Evolutionary conservation across 495 filamentous ascomycete genomes (phyloP).

Genomic region (Neurospora discreta): DNA sequence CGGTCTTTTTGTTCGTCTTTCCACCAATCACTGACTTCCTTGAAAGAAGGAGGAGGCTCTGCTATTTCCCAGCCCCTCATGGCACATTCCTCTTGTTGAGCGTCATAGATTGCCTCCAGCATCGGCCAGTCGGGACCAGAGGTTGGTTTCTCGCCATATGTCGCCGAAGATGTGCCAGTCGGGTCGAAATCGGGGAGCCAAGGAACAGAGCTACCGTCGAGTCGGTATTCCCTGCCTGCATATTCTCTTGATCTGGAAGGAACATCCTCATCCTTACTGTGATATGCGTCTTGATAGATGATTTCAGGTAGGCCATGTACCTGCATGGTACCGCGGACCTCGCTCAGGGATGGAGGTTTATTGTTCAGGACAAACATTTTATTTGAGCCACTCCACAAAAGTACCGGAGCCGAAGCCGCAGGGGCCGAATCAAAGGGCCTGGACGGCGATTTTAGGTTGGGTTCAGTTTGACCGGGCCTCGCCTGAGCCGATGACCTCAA

Average conservation of each 20-base stretch:
- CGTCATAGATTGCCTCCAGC: slow-evolving; percentile 39
- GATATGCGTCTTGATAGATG: slow-evolving; percentile 80
- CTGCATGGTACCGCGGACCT: slow-evolving; percentile 34
- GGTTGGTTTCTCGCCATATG: slow-evolving; percentile 40
- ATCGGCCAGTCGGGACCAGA: slow-evolving; percentile 34
- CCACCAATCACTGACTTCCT: slow-evolving; percentile 64
- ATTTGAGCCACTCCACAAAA: slow-evolving; percentile 10
- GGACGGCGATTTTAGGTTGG: background rate
- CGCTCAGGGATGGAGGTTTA: slow-evolving; percentile 25
- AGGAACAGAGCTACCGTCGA: slow-evolving; percentile 62
- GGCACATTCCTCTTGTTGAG: slow-evolving; percentile 40
- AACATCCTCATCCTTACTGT: slow-evolving; percentile 77
- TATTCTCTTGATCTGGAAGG: slow-evolving; percentile 73
- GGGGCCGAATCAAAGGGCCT: background rate
- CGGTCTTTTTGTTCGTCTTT: slow-evolving; percentile 20
- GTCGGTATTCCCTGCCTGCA: slow-evolving; percentile 74
- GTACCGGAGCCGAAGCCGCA: background rate
- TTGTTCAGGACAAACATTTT: slow-evolving; percentile 19
- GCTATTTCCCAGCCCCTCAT: slow-evolving; percentile 56
- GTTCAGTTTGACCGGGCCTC: background rate
- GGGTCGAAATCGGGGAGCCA: slow-evolving; percentile 74
- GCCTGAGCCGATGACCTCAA: slow-evolving; percentile 1
- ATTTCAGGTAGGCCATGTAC: slow-evolving; percentile 33
- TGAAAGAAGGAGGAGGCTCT: slow-evolving; percentile 53
- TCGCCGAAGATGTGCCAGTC: slow-evolving; percentile 43